Base-by-base conservation (phyloP, 177 flowering plant species). In the Telopea speciosissima region DNA sequence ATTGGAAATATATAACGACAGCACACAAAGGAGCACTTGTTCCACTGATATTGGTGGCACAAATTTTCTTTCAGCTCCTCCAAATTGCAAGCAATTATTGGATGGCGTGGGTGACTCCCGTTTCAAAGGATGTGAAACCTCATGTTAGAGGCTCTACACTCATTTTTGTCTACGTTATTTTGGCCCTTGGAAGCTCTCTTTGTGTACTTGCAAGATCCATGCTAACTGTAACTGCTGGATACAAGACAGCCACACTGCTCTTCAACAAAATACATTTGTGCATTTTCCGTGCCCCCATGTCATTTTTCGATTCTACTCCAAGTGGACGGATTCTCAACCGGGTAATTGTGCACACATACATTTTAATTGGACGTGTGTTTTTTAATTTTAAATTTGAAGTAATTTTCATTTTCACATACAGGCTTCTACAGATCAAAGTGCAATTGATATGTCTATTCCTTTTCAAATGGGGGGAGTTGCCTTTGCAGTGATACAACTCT, bases 371-470 rank as follows among this genome's bases (percentile, higher is more conserved):
- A 67, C 40, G 2, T 14, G 19, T 44, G 19, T 59, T 25, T 68
- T 45, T 21, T 44, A 42, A 36, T 31, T 68, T 10, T 24, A 8
- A 2, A 31, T 31, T 54, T 49, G 36, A 31, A 54, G 12, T 64
- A 31, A 21, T 3, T 3, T 73, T 1, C 33, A 23, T 42, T 72
- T 60, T 59, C 19, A 21, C 16, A 23, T 66, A 19, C 79, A 90
- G 97, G 92, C 88, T 59, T 89, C 97, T 65, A 89, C 88, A 2
- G 97, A 89, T 78, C 97, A 89, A 83, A 87, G 85, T 72, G 83
- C 84, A 10, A 80, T 88, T 52, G 97, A 91, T 69, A 6, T 81
- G 73, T 60, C 17, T 73, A 82, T 91, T 58, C 81, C 88, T 5
- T 63, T 2, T 74, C 78, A 69, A 73, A 65, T 88, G 58, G 87